These are phyloP conservation scores for Agaricus subrufescens DNA, from an alignment of 768 basidiomycete species.

Conservation along the genomic window DNA sequence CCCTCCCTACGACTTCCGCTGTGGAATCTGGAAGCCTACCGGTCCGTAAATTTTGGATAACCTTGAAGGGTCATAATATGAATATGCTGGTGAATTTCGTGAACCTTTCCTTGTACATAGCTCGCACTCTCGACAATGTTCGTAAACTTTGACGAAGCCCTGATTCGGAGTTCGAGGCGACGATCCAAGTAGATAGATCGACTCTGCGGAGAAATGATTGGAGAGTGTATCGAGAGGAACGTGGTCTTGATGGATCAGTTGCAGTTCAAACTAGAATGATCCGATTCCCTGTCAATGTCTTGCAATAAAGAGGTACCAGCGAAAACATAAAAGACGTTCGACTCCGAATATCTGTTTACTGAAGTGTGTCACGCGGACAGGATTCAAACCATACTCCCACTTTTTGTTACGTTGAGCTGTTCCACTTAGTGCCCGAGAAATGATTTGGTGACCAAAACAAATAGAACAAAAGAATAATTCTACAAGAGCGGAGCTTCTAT, in stretches of 20 bases:
- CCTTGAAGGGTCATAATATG: constrained; percentile 74
- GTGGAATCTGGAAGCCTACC: constrained; percentile 42
- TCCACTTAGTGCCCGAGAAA: constrained; percentile 74
- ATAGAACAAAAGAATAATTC: constrained; percentile 47
- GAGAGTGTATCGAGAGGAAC: constrained; percentile 44
- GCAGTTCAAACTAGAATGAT: constrained; percentile 46
- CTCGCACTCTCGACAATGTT: not conserved
- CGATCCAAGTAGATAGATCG: constrained; percentile 60
- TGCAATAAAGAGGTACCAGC: not conserved
- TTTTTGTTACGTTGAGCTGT: constrained; percentile 49
- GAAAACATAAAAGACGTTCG: constrained; percentile 25
- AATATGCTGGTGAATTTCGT: constrained; percentile 23
- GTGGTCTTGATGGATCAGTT: constrained; percentile 89
- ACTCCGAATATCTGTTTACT: constrained; percentile 67
- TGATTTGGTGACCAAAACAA: constrained; percentile 83
- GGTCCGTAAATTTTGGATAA: constrained; percentile 79
- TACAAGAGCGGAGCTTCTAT: not conserved
- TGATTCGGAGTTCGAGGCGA: constrained; percentile 56
- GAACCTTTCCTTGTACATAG: constrained; percentile 42
- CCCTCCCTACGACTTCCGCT: constrained; percentile 34
- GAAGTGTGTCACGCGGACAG: constrained; percentile 57
- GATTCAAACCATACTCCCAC: constrained; percentile 84
- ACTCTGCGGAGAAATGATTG: constrained; percentile 27
- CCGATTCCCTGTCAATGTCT: not conserved
- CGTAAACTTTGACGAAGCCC: constrained; percentile 58